phyloP scores from a whole-genome alignment of 78 protist species.

The Cavenderia fasciculata region DNA sequence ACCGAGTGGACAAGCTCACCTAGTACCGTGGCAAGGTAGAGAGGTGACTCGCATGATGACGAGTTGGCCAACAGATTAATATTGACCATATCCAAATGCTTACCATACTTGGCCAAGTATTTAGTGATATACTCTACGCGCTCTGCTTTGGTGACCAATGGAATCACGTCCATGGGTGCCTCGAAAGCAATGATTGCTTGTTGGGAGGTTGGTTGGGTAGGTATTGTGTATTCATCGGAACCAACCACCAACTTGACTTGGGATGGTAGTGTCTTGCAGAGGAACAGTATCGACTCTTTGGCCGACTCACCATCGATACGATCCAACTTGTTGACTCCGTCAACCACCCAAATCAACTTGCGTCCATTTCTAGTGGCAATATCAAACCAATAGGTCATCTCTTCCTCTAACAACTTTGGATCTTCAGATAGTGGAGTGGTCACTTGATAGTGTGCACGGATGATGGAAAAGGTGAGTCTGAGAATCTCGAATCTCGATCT shows the following conservation, averaged over 20 bases:
- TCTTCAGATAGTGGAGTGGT: constrained; percentile 9
- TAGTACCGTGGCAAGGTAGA: constrained; percentile 11
- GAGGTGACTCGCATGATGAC: constrained; percentile 13
- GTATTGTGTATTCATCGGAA: no score
- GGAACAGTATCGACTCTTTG: not conserved
- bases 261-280: no score
- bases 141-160: no score
- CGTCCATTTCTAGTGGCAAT: constrained; percentile 27
- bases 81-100: no score
- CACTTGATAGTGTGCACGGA: not conserved
- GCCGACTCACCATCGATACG: not conserved
- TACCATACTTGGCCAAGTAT: no score
- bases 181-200: no score
- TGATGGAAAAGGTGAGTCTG: not conserved
- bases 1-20: constrained; percentile 35
- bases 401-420: constrained; percentile 1
- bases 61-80: no score
- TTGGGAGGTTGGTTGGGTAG: no score
- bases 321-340: constrained; percentile 30
- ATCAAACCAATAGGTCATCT: constrained; percentile 33
- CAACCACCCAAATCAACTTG: constrained; percentile 15
- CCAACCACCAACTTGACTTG: not conserved
- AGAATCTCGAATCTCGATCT: constrained; percentile 15
- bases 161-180: no score
- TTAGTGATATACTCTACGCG: no score